Base-by-base conservation (phyloP, 805 yeast species). In the Naumovozyma baii region DNA sequence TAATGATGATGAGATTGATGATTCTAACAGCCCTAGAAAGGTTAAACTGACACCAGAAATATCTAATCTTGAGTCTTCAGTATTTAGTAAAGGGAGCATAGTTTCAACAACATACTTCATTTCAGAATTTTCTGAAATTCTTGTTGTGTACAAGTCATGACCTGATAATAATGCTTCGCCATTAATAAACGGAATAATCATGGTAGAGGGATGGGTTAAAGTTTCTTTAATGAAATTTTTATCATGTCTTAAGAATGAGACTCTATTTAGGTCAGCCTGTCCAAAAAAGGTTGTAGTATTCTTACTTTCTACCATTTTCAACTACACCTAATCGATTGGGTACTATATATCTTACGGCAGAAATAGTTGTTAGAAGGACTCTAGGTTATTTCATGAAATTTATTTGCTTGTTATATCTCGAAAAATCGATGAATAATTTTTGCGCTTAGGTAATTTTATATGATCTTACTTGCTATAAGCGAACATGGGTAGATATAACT, bases 211-310 rank as follows among this genome's bases (percentile, higher is more conserved):
- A 37, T 69, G 73, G 3, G 49, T 45, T 7, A 70, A 56, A 1
- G 77, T 67, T 18, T 63, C 58, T 36, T 60, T 51, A 15, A 76
- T 59, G 45, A 76, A 77, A 12, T 62, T 68, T 8, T 59, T 38
- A 46, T 76, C 78, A 19, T 67, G 71, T 45, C 82, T 60, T 10
- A 77, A 54, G 46, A 76, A 77, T 2, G 80, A 73, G 5, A 74
- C 78, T 41, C 82, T 55, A 49, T 77, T 76, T 39, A 77, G 57
- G 7, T 64, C 68, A 39, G 68, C 72, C 18, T 65, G 59, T 4
- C 76, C 80, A 46, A 71, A 76, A 50, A 50, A 54, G 13, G 44
- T 25, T 29, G 9, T 13, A 5, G 31, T 9, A 13, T 29, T 29
- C 7, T n/a, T 29, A 29, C 5, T 29, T 9, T n/a, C 31, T 8